Evolutionary conservation across 441 rosid genomes (phyloP).

Genomic region (Erodium texanum): DNA sequence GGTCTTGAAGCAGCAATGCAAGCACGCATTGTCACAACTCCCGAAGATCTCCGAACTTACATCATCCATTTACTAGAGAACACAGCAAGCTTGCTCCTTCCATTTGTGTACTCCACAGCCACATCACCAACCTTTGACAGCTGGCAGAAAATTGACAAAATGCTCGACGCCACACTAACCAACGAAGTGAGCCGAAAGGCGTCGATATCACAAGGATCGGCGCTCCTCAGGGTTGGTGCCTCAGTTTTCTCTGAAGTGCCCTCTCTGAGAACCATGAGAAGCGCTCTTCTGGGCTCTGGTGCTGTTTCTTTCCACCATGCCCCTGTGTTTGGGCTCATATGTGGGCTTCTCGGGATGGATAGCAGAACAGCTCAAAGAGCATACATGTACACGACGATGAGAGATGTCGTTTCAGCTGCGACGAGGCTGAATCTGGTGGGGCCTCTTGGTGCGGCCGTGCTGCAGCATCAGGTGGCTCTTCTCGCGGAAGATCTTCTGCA

Average conservation of each 20-base stretch:
- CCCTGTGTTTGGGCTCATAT: constrained; percentile 65
- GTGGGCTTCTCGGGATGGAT: constrained; percentile 69
- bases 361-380: constrained; percentile 60
- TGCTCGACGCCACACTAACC: constrained; percentile 58
- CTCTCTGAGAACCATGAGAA: constrained; percentile 44
- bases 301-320: constrained; percentile 56
- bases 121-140: constrained; percentile 35
- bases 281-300: constrained; percentile 29
- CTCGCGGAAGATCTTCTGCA: constrained; percentile 45
- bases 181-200: constrained; percentile 73
- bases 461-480: constrained; percentile 64
- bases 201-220: constrained; percentile 71
- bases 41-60: constrained; percentile 43
- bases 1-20: constrained; percentile 85
- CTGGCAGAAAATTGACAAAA: constrained; percentile 44
- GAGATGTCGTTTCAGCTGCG: constrained; percentile 73
- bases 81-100: constrained; percentile 70
- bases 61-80: constrained; percentile 51
- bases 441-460: constrained; percentile 59
- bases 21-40: constrained; percentile 38
- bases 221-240: constrained; percentile 67
- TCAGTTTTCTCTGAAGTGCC: constrained; percentile 61
- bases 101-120: constrained; percentile 58
- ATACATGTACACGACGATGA: constrained; percentile 59
- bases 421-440: constrained; percentile 76